Evolutionary conservation across 2,329 filamentous ascomycete genomes (phyloP).

Genomic region (Clarireedia monteithiana): DNA sequence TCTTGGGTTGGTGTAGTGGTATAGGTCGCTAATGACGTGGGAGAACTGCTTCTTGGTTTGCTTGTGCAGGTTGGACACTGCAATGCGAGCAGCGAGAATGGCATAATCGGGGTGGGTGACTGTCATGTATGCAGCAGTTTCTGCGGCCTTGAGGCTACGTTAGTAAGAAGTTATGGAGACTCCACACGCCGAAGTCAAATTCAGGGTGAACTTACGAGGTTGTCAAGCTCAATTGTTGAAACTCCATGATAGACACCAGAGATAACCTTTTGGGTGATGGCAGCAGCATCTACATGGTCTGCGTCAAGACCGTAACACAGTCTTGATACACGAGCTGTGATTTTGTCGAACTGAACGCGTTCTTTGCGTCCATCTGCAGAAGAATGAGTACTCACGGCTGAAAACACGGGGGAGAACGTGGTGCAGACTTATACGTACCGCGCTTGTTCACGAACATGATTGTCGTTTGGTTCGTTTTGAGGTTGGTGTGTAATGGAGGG

Average conservation of each 20-base stretch:
- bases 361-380: constrained; percentile 91
- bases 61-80: constrained; percentile 99
- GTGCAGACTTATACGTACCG: constrained; percentile 24
- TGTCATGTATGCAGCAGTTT: constrained; percentile 99
- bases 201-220: constrained; percentile 62
- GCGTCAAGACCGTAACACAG: constrained; percentile 96
- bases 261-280: constrained; percentile 99
- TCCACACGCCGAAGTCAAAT: too few species aligned
- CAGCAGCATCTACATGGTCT: constrained; percentile 92
- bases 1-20: constrained; percentile 93
- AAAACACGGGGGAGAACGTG: background rate
- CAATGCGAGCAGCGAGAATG: constrained; percentile 95
- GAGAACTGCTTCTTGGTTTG: constrained; percentile 99
- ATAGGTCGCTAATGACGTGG: constrained; percentile 86
- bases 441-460: constrained; percentile 31
- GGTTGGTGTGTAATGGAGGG: constrained; percentile 10
- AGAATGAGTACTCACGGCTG: background rate
- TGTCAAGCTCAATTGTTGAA: constrained; percentile 91
- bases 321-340: constrained; percentile 94
- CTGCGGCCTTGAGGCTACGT: constrained; percentile 63
- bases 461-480: constrained; percentile 12
- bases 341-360: constrained; percentile 99
- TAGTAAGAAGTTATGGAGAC: constrained; percentile 12
- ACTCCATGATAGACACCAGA: constrained; percentile 98
- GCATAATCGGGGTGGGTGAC: constrained; percentile 98